Conservation (phyloP, 306 rosid genomes). For the Crataegus laevigata region DNA sequence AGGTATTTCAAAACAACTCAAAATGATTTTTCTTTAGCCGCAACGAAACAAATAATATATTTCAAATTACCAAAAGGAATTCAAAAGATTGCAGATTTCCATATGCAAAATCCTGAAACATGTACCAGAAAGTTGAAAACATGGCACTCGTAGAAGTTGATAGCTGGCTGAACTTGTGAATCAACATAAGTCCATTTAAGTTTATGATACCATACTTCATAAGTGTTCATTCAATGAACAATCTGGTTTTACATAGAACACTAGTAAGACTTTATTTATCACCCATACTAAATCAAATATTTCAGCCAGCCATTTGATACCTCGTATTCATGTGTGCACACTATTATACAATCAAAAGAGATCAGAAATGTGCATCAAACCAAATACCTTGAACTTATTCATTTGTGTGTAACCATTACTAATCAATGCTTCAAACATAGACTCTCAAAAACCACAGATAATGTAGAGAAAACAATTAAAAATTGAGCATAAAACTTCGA, state of each 20-base stretch:
- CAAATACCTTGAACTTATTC: neutral
- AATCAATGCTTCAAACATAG: neutral
- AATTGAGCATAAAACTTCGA: neutral
- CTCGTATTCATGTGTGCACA: neutral
- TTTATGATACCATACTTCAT: neutral
- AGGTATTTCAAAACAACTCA: conserved; percentile 2
- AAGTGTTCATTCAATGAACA: neutral
- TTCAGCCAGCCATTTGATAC: neutral
- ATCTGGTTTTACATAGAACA: neutral
- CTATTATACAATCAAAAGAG: neutral
- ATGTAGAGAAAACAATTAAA: neutral
- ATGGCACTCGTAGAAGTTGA: neutral
- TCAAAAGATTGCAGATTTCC: neutral
- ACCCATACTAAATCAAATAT: neutral
- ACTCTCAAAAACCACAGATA: neutral
- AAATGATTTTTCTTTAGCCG: conserved; percentile 6
- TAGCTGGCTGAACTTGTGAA: neutral
- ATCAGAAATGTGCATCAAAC: neutral
- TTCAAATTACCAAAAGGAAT: neutral
- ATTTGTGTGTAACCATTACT: neutral
- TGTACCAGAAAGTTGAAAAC: neutral
- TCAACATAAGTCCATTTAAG: neutral
- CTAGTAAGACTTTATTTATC: neutral
- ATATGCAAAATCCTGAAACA: neutral
- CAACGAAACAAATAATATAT: neutral